Percentiles rank a stretch among this genome's conserved stretches.
Conservation (phyloP, 208 protist species). For the Histomonas meleagridis region DNA sequence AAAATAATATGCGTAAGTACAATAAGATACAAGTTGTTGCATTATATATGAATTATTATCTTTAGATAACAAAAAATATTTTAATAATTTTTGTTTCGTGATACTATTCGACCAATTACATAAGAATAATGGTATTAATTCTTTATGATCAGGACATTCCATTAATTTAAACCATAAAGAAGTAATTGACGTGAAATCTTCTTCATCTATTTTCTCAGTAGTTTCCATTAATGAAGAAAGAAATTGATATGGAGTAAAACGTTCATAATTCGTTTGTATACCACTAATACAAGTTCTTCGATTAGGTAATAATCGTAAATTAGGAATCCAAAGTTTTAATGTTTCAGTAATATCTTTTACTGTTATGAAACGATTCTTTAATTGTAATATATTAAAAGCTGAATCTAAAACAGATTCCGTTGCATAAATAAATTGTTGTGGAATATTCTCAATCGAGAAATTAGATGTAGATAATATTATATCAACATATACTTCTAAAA, state of each 20-base stretch:
- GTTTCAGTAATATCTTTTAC: neutral
- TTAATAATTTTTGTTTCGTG: neutral
- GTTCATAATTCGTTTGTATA: neutral
- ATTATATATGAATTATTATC: neutral
- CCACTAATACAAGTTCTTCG: neutral
- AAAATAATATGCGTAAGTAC: slow-evolving; percentile 19
- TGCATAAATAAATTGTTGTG: neutral
- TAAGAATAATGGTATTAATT: neutral
- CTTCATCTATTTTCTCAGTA: neutral
- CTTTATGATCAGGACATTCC: neutral
- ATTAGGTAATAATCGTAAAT: neutral
- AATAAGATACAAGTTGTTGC: neutral
- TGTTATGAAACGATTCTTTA: neutral
- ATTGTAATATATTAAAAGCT: neutral
- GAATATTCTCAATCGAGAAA: neutral
- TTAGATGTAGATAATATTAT: neutral
- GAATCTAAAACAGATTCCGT: neutral
- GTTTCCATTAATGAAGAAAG: neutral
- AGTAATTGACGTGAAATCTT: neutral
- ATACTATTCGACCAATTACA: neutral
- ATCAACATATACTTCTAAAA: too few species aligned
- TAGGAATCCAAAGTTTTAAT: neutral
- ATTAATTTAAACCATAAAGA: neutral
- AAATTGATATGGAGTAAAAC: neutral
- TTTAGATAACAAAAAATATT: neutral